Evolutionary conservation across 768 basidiomycete genomes (phyloP), one percentile per base, ranked within the genome.

Genomic region (Russula compacta): DNA sequence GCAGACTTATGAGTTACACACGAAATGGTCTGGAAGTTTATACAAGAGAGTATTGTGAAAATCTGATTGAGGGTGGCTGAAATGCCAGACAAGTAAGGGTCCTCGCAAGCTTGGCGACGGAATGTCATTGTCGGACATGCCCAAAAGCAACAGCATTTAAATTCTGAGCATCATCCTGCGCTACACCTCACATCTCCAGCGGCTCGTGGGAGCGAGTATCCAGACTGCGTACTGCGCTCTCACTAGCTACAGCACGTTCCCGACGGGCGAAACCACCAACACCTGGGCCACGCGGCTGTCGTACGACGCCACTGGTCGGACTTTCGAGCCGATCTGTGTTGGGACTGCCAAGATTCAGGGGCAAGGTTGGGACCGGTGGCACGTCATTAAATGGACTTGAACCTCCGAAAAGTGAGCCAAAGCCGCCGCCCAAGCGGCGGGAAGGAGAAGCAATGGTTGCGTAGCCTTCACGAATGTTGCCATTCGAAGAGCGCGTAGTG

Each of bases 191-290:
- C 59, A 66, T 35, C 73, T 92, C 91, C 75, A 92, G 73, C 43
- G 88, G 88, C 77, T 93, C 88, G 76, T 91, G 87, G 64, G 88
- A 89, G 73, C 86, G 83, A 68, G 89, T 82, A 71, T 93, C 91
- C 68, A 92, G 81, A 73, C 85, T 87, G 47, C 60, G 64, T 51
- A 77, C 70, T 69, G 79, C 79, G 67, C 81, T 85, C 72, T 86
- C 85, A 58, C 70, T 69, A n/a, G 74, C 75, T 56, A 67, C 54
- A 59, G 63, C 70, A 53, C 76, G 71, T 58, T 71, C 70, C 66
- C 79, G 66, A 65, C 90, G 79, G 38, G 78, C 81, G 69, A 93
- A 92, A n/a, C 89, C 89, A 51, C 82, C 79, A 0, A 78, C 75
- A 46, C 88, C 89, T 56, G 91, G 91, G 17, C 91, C 91, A 55